Conservation (phyloP, 371 early-diverging fungal genomes). For the Coemansia sp. region DNA sequence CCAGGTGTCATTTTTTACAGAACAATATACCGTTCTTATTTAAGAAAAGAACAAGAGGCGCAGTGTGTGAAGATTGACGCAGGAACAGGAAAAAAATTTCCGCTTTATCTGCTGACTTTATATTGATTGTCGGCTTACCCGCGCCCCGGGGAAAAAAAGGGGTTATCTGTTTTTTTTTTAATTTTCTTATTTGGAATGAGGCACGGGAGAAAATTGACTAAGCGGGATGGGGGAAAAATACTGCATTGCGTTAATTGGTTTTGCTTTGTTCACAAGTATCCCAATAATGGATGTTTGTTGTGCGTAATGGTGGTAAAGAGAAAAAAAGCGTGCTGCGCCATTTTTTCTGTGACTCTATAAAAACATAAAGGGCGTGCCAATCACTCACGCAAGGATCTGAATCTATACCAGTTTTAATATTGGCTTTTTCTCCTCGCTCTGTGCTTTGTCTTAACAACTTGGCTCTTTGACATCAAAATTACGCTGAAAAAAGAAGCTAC, state of each 20-base stretch:
- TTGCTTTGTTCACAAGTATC: background rate
- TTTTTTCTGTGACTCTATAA: background rate
- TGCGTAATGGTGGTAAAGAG: background rate
- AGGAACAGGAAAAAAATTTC: too few relatives aligned
- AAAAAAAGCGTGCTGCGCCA: background rate
- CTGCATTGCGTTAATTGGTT: background rate
- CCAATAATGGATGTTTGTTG: background rate
- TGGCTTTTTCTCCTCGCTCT: background rate
- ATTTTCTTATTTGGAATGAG: background rate
- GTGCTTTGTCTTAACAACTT: too few relatives aligned
- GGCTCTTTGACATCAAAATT: too few relatives aligned
- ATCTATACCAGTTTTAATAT: background rate
- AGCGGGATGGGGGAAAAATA: background rate
- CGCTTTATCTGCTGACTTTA: too few relatives aligned
- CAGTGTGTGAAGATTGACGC: too few relatives aligned
- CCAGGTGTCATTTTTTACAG: too few relatives aligned
- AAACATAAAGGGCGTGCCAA: background rate
- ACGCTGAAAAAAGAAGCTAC: too few relatives aligned
- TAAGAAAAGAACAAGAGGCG: too few relatives aligned
- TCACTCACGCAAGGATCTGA: background rate
- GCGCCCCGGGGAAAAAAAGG: too few relatives aligned
- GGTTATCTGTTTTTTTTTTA: background rate
- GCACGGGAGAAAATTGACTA: conserved; percentile 1
- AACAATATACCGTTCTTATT: too few relatives aligned
- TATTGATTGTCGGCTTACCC: too few relatives aligned